Base-by-base conservation (phyloP, 495 filamentous ascomycete genomes). In the Bathelium albidoporum region DNA sequence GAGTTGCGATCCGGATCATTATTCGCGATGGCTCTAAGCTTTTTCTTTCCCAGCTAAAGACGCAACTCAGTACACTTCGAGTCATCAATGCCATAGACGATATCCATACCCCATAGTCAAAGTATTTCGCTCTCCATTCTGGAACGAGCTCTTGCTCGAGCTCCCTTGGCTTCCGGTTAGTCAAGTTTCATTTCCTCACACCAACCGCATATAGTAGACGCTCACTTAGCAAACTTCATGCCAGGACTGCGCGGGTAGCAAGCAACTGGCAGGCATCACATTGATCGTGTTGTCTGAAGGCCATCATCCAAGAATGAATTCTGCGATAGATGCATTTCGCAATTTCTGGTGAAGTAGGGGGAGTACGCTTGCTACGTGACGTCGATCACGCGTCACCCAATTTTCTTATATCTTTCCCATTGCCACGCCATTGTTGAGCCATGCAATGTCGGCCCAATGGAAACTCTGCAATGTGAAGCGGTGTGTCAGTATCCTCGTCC, bases 61-160 rank as follows among this genome's bases (percentile, higher is more conserved):
- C 7, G 32, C 49, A 20, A 28, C 20, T n/a, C 5, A 29, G n/a
- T 29, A 59, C 22, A 10, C 45, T 26, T 45, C 20, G 43, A 53
- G 39, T 43, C 22, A 11, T 32, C n/a, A 18, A 45, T 16, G 61
- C 45, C 22, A 14, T 12, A 60, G 29, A 62, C 2, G 14, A 34
- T 36, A 10, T n/a, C 63, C 5, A 12, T 53, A 85, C 87, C 81
- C 91, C 95, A 79, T 96, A 96, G 76, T 96, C 85, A 63, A 96
- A 80, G 75, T 96, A 96, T 74, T 95, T 95, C 66, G 83, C 84
- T 67, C 87, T 83, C 91, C 91, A 96, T 81, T 96, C 91, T 78
- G 91, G 89, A 65, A 95, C 89, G 29, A 89, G 83, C 63, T 94
- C 88, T 72, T 86, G 84, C 59, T 96, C 91, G 62, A 96, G 80